phyloP scores from a whole-genome alignment of 768 basidiomycete genomes.

The Coprinellus aureogranulatus region DNA sequence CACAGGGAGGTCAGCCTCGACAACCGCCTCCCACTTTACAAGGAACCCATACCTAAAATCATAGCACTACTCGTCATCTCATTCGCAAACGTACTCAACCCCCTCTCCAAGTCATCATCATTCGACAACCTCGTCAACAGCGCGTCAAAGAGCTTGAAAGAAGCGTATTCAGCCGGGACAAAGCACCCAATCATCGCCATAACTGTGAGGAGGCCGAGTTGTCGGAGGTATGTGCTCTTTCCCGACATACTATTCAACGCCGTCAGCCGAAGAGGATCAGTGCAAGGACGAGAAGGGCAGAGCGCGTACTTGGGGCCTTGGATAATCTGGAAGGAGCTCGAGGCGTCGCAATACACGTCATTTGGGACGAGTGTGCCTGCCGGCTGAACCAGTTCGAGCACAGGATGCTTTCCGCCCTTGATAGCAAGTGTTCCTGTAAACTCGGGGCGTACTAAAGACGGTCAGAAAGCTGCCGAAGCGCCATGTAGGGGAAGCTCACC shows the following conservation, averaged over 20 bases:
- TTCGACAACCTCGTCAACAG: slow-evolving; percentile 88
- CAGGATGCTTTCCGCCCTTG: slow-evolving; percentile 85
- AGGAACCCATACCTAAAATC: slow-evolving; percentile 60
- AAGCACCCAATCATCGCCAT: slow-evolving; percentile 92
- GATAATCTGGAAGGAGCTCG: slow-evolving; percentile 86
- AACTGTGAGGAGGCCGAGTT: slow-evolving; percentile 77
- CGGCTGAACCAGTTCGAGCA: slow-evolving; percentile 72
- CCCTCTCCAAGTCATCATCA: slow-evolving; percentile 89
- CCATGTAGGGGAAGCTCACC: slow-evolving; percentile 26
- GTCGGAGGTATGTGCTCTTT: slow-evolving; percentile 91
- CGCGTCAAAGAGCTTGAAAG: slow-evolving; percentile 84
- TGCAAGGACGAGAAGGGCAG: background rate
- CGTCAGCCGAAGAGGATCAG: background rate
- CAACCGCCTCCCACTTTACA: background rate
- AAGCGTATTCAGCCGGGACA: slow-evolving; percentile 92
- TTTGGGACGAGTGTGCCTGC: slow-evolving; percentile 78
- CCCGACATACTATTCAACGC: slow-evolving; percentile 53
- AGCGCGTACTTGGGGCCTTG: slow-evolving; percentile 80
- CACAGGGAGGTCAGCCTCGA: background rate
- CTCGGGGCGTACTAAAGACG: slow-evolving; percentile 78
- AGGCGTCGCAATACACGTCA: slow-evolving; percentile 84
- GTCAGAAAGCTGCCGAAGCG: no score
- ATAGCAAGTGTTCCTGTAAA: slow-evolving; percentile 88
- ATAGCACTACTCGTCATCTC: slow-evolving; percentile 93
- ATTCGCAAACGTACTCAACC: slow-evolving; percentile 88